Evolutionary conservation across 2,329 filamentous ascomycete species (phyloP), one percentile per base, ranked within the genome.

Genomic region (Blumeriella jaapii): DNA sequence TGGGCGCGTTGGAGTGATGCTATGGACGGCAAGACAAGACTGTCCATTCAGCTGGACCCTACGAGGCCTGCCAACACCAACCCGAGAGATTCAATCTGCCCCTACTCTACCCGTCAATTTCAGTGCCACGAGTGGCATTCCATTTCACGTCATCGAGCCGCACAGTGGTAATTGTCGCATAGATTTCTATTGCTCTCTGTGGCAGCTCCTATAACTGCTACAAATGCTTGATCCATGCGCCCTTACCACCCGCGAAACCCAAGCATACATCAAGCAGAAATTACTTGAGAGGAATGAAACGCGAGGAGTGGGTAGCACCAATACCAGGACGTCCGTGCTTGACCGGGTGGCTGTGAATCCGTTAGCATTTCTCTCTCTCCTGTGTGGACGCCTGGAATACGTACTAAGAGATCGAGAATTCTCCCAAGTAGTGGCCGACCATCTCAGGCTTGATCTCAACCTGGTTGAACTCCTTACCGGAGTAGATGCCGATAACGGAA

Each of bases 241-340:
- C 45, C 45, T 47, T 38, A 24, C 26, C 36, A 38, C 38, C 38
- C 39, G 39, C 44, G 25, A 27, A 46, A 45, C 34, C 45, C 46
- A 42, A 46, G 33, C 36, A 29, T 37, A 45, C 42, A 44, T 32
- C 33, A 34, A 40, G 39, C 32, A 48, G 52, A n/a, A n/a, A n/a
- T 78, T 95, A 96, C 78, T 98, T 98, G 68, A 98, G 82, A 68
- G 91, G 91, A 76, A 98, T 98, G 82, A 98, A 98, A 80, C 91
- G 86, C 68, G 91, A 98, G 74, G 89, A 96, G 83, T 98, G 87
- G 58, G 91, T 98, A 61, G 91, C 91, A 93, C 91, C 91, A 62
- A 98, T 98, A 96, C 91, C 91, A 62, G 91, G 91, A 69, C 91
- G 77, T 79, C 91, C 91, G 82, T 98, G 91, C 84, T 96, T 98